A percentile compares a stretch with the other conserved stretches of the same genome.
These are phyloP conservation scores for Candida hungchunana DNA, from an alignment of 805 yeast genomes.

Conservation along the genomic window DNA sequence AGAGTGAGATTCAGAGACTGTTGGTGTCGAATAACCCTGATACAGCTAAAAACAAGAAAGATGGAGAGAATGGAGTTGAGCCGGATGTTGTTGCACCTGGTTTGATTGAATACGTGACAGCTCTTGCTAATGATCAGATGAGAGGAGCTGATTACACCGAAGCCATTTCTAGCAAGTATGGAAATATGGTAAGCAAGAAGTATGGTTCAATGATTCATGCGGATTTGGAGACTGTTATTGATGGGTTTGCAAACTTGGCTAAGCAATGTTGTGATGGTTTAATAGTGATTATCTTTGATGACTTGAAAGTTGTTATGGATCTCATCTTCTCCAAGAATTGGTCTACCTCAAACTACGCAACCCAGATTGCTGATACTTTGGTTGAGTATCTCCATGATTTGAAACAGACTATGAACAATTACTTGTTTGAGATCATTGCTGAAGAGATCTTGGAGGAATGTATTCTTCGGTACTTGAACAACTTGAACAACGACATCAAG, in stretches of 20 bases:
- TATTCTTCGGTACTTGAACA: slow-evolving; percentile 44
- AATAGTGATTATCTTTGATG: slow-evolving; percentile 64
- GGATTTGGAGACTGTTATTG: slow-evolving; percentile 60
- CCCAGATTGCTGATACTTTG: slow-evolving; percentile 66
- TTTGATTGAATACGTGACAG: slow-evolving; percentile 72
- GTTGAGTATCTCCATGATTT: slow-evolving; percentile 70
- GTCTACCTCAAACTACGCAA: slow-evolving; percentile 52
- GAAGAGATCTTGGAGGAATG: slow-evolving; percentile 52
- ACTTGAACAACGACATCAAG: slow-evolving; percentile 39
- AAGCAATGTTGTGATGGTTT: slow-evolving; percentile 55
- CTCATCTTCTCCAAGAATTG: slow-evolving; percentile 64
- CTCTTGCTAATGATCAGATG: slow-evolving; percentile 81
- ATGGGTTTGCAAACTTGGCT: slow-evolving; percentile 74
- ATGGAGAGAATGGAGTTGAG: slow-evolving; percentile 33
- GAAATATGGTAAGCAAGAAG: slow-evolving; percentile 59
- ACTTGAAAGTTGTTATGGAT: slow-evolving; percentile 57
- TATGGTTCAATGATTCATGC: slow-evolving; percentile 57
- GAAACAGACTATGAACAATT: slow-evolving; percentile 46
- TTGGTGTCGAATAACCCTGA: slow-evolving; percentile 24
- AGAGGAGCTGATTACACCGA: slow-evolving; percentile 66
- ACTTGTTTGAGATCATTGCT: slow-evolving; percentile 48
- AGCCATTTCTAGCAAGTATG: slow-evolving; percentile 61
- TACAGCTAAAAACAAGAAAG: slow-evolving; percentile 19
- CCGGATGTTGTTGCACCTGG: slow-evolving; percentile 61
- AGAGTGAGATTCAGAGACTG: slow-evolving; percentile 43